phyloP scores from a whole-genome alignment of 768 basidiomycete species.

The Collybiopsis luxurians region DNA sequence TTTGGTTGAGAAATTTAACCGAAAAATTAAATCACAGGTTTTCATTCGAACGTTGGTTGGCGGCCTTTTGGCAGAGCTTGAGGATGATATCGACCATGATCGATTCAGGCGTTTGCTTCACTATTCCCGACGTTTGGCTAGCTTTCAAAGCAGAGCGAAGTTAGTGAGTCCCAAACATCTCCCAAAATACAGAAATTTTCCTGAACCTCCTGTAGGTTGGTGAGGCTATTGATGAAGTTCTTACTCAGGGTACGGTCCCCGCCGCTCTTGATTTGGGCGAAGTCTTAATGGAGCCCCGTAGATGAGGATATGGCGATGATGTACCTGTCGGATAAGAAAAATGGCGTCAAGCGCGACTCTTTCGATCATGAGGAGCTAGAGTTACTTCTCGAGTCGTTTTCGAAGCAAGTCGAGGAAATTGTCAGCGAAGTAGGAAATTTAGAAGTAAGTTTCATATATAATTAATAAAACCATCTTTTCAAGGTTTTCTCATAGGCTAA shows the following conservation, averaged over 20 bases:
- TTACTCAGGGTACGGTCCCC: slow-evolving; percentile 68
- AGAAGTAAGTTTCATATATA: slow-evolving; percentile 44
- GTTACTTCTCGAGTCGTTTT: slow-evolving; percentile 88
- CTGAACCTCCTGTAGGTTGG: slow-evolving; percentile 54
- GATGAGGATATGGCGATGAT: slow-evolving; percentile 95
- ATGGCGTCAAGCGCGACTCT: slow-evolving; percentile 51
- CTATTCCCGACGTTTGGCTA: slow-evolving; percentile 83
- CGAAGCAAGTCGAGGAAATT: slow-evolving; percentile 96
- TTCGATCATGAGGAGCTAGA: slow-evolving; percentile 94
- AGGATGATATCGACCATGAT: slow-evolving; percentile 94
- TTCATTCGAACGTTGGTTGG: slow-evolving; percentile 91
- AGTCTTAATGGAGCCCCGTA: slow-evolving; percentile 24
- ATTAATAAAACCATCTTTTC: background rate
- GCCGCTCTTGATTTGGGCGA: background rate
- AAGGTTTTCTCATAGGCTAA: slow-evolving; percentile 56
- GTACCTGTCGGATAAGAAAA: slow-evolving; percentile 89
- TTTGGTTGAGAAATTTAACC: background rate
- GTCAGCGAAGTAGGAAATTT: slow-evolving; percentile 90
- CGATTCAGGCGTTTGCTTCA: slow-evolving; percentile 90
- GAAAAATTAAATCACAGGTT: background rate
- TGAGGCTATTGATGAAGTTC: slow-evolving; percentile 86
- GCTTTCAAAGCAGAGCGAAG: slow-evolving; percentile 89
- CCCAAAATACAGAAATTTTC: background rate
- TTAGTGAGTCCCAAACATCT: slow-evolving; percentile 44
- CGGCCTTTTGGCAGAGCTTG: slow-evolving; percentile 86